These are phyloP conservation scores for Oryza meridionalis DNA, from an alignment of 176 grass and related monocot genomes.

Conservation along the genomic window DNA sequence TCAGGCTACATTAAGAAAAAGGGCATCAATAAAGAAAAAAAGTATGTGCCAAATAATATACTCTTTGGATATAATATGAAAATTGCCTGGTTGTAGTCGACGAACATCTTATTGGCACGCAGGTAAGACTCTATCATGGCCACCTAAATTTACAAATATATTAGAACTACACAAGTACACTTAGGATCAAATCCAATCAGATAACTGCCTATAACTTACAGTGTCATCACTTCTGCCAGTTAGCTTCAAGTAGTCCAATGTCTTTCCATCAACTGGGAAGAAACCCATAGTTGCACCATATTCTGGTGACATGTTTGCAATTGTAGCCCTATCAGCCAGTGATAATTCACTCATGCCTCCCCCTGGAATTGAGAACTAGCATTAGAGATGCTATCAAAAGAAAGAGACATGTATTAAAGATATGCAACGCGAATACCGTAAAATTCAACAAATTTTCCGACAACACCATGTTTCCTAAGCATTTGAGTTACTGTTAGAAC, in stretches of 20 bases:
- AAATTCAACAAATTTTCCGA: constrained; percentile 97
- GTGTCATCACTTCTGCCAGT: constrained; percentile 95
- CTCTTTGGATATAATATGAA: constrained; percentile 16
- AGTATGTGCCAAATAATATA: background rate
- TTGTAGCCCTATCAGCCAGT: constrained; percentile 94
- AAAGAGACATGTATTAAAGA: background rate
- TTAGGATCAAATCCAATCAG: constrained; percentile 30
- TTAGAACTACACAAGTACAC: constrained; percentile 25
- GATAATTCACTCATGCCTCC: constrained; percentile 87
- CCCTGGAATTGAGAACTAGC: constrained; percentile 42
- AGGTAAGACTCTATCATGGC: constrained; percentile 95
- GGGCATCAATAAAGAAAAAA: constrained; percentile 25
- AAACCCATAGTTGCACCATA: constrained; percentile 99
- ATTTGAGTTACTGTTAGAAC: constrained; percentile 97
- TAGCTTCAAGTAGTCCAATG: constrained; percentile 88
- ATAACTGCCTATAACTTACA: constrained; percentile 44
- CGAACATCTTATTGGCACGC: constrained; percentile 90
- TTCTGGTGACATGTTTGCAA: constrained; percentile 98
- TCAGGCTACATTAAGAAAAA: constrained; percentile 63
- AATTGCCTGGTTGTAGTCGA: constrained; percentile 82
- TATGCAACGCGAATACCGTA: constrained; percentile 55
- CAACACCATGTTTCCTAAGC: constrained; percentile 96
- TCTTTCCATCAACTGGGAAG: constrained; percentile 88
- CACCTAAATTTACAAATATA: constrained; percentile 60
- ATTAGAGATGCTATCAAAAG: constrained; percentile 21